These are phyloP conservation scores for Beauveria brongniartii DNA, from an alignment of 2,329 filamentous ascomycete genomes.

Conservation along the genomic window DNA sequence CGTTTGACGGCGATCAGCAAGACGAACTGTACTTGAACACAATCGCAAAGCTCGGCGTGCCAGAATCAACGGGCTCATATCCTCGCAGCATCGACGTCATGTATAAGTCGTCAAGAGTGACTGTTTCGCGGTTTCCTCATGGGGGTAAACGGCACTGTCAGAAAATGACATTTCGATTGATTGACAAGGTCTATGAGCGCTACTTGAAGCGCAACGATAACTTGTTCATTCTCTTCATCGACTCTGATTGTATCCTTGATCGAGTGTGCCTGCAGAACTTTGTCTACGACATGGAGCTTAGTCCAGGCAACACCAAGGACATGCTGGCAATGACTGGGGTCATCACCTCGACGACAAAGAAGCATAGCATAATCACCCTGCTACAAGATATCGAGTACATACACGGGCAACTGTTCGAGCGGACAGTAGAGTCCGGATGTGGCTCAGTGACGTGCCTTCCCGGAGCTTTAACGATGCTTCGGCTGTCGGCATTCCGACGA, in stretches of 20 bases:
- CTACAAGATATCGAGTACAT: slow-evolving; percentile 98
- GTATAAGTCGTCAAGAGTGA: slow-evolving; percentile 76
- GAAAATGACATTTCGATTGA: slow-evolving; percentile 85
- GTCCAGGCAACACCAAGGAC: slow-evolving; percentile 80
- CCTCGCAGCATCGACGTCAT: slow-evolving; percentile 85
- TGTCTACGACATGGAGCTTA: slow-evolving; percentile 97
- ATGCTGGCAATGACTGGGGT: slow-evolving; percentile 98
- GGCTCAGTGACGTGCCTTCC: slow-evolving; percentile 92
- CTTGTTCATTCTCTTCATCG: slow-evolving; percentile 91
- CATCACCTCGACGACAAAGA: slow-evolving; percentile 87
- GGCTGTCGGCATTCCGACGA: slow-evolving; percentile 89
- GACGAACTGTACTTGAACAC: slow-evolving; percentile 85
- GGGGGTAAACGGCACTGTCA: slow-evolving; percentile 92
- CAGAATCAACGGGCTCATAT: slow-evolving; percentile 66
- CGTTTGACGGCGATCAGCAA: slow-evolving; percentile 84
- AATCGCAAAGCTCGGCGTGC: slow-evolving; percentile 75
- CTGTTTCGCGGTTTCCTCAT: slow-evolving; percentile 84
- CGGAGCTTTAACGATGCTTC: slow-evolving; percentile 88
- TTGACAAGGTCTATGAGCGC: slow-evolving; percentile 83
- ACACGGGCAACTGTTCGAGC: slow-evolving; percentile 91
- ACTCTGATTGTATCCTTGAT: slow-evolving; percentile 93
- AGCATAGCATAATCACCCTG: slow-evolving; percentile 81
- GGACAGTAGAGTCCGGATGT: slow-evolving; percentile 89
- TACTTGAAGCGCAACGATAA: slow-evolving; percentile 86
- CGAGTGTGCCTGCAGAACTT: slow-evolving; percentile 91